Evolutionary conservation across 768 basidiomycete species (phyloP).

Genomic region (Suillus paluster): DNA sequence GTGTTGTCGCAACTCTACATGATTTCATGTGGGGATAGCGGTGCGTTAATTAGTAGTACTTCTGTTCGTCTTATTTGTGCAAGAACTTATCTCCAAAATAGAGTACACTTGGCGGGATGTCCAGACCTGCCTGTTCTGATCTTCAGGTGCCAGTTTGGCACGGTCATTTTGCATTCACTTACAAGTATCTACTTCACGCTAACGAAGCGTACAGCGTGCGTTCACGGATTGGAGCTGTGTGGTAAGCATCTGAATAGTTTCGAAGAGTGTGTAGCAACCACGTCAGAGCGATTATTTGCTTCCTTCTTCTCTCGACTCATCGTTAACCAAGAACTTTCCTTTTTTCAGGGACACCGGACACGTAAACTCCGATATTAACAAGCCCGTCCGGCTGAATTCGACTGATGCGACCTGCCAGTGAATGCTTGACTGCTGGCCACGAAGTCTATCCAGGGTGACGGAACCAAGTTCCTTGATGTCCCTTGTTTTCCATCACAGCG

Average conservation of each 20-base stretch:
- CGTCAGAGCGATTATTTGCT: neutral
- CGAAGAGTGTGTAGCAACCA: neutral
- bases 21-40: neutral
- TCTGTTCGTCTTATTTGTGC: neutral
- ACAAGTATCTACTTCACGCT: neutral
- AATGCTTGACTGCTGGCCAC: neutral
- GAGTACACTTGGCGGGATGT: neutral
- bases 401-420: constrained; percentile 1
- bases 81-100: neutral
- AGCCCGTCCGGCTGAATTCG: neutral
- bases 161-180: neutral
- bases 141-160: neutral
- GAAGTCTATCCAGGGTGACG: neutral
- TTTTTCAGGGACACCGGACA: neutral
- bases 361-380: neutral
- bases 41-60: neutral
- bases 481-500: neutral
- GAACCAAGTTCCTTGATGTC: constrained; percentile 2
- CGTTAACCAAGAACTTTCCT: neutral
- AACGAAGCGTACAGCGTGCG: neutral
- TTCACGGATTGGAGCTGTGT: neutral
- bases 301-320: neutral
- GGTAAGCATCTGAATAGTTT: neutral
- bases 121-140: neutral
- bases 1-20: neutral